Percentiles rank a stretch among this genome's conserved stretches.
These are phyloP conservation scores for Colletotrichum scovillei DNA, from an alignment of 2,329 filamentous ascomycete genomes.

Conservation along the genomic window DNA sequence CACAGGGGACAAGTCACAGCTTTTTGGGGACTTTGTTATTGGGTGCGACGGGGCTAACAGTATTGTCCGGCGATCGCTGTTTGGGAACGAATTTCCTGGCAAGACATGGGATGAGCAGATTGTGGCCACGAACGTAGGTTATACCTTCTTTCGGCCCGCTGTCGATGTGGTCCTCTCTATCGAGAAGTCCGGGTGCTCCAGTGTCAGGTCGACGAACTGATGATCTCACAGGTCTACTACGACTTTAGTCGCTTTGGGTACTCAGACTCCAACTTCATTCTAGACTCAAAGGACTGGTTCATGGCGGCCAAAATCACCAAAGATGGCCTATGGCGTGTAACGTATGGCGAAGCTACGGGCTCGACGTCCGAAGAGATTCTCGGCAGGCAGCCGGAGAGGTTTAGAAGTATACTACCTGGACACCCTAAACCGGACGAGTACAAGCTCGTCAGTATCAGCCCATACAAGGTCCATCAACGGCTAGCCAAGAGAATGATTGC, in stretches of 20 bases:
- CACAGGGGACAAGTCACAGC: constrained; percentile 45
- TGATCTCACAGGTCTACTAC: constrained; percentile 55
- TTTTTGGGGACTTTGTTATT: constrained; percentile 62
- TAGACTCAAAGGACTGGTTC: constrained; percentile 68
- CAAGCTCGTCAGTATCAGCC: constrained; percentile 65
- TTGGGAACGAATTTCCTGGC: constrained; percentile 65
- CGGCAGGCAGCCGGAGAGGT: constrained; percentile 64
- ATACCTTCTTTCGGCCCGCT: not conserved
- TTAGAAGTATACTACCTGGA: constrained; percentile 67
- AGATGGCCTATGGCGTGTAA: constrained; percentile 71
- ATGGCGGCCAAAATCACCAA: constrained; percentile 70
- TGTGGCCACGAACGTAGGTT: constrained; percentile 67
- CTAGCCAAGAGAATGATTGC: constrained; percentile 67
- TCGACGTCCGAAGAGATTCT: constrained; percentile 64
- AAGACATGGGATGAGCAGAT: constrained; percentile 70
- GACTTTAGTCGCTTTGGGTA: constrained; percentile 65
- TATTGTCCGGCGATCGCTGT: constrained; percentile 58
- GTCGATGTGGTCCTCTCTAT: not conserved
- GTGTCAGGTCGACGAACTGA: not conserved
- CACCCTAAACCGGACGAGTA: constrained; percentile 69
- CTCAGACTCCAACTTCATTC: constrained; percentile 68
- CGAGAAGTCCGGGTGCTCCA: not conserved
- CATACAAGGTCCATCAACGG: constrained; percentile 71
- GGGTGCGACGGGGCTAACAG: constrained; percentile 67
- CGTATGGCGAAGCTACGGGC: constrained; percentile 67